Percentiles rank a stretch among this genome's conserved stretches.
These are phyloP conservation scores for Trametes coccinea DNA, from an alignment of 768 basidiomycete genomes.

Conservation along the genomic window DNA sequence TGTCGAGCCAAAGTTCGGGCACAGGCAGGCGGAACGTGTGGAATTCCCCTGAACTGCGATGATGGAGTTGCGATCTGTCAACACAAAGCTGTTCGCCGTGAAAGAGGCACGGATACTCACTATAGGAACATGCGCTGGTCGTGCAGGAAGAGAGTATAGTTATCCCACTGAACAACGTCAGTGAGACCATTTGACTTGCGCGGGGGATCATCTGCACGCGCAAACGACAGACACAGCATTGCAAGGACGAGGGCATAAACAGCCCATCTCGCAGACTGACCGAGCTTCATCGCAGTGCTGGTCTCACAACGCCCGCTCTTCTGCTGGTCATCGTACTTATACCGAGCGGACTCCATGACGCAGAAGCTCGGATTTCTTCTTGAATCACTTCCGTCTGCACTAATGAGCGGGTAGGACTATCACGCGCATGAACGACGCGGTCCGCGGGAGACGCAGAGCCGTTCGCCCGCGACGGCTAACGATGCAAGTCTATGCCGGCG, in stretches of 20 bases:
- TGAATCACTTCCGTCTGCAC: no score
- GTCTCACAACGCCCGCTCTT: not conserved
- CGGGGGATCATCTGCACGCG: conserved; percentile 23
- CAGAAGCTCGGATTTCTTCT: no score
- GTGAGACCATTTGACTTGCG: conserved; percentile 34
- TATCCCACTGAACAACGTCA: conserved; percentile 56
- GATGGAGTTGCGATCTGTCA: no score
- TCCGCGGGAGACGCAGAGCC: no score
- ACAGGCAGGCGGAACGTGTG: conserved; percentile 83
- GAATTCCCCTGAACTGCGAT: conserved; percentile 75
- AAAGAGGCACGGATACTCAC: conserved; percentile 40
- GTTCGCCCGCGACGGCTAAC: no score
- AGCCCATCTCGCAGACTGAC: not conserved
- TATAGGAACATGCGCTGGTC: conserved; percentile 73
- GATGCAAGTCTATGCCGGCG: no score
- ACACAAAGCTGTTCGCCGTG: not conserved
- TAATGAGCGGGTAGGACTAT: no score
- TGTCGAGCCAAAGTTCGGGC: conserved; percentile 77
- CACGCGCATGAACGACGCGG: no score
- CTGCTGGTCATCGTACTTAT: no score
- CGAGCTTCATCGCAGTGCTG: no score
- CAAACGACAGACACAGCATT: not conserved
- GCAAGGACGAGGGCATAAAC: not conserved
- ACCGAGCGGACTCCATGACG: no score
- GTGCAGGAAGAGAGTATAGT: conserved; percentile 67